These are phyloP conservation scores for cucumber (Cucumis sativus) DNA, from an alignment of 306 rosid genomes.

Conservation along the genomic window DNA sequence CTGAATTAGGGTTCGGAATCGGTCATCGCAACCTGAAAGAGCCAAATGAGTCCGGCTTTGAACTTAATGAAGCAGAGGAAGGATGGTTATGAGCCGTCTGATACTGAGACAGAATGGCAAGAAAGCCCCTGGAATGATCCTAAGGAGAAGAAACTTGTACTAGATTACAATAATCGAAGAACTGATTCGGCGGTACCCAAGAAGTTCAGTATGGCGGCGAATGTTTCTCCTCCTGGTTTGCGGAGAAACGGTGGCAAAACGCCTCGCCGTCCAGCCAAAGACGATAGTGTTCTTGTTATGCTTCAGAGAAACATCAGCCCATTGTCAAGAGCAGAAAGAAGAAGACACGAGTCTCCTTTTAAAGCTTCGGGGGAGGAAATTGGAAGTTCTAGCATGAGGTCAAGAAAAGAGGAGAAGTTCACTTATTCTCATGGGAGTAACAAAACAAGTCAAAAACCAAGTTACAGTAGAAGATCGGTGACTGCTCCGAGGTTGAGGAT, in stretches of 20 bases:
- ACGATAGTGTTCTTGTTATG: constrained; percentile 3
- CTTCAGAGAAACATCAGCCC: constrained; percentile 40
- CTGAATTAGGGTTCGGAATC: not conserved
- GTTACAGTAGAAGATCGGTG: constrained; percentile 30
- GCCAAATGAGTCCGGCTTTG: constrained; percentile 14
- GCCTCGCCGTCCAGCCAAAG: constrained; percentile 39
- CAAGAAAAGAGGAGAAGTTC: constrained; percentile 7
- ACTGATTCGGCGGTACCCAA: constrained; percentile 7
- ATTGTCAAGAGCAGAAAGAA: constrained; percentile 31
- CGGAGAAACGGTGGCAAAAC: constrained; percentile 46
- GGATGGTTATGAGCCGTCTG: constrained; percentile 87
- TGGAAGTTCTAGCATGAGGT: constrained; percentile 9
- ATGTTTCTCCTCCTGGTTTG: constrained; percentile 18
- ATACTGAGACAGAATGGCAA: constrained; percentile 64
- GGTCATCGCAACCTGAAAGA: constrained; percentile 10
- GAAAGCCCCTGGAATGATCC: constrained; percentile 42
- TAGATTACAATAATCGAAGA: constrained; percentile 19
- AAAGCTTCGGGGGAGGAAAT: constrained; percentile 3
- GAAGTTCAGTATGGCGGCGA: constrained; percentile 30
- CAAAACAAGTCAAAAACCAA: constrained; percentile 29
- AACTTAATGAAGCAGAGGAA: constrained; percentile 38
- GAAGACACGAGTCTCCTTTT: constrained; percentile 35
- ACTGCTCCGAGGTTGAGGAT: constrained; percentile 60
- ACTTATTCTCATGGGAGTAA: constrained; percentile 4
- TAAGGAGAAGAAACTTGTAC: constrained; percentile 12